These are phyloP conservation scores for Maudiozyma pseudohumilis DNA, from an alignment of 805 yeast species.

Conservation along the genomic window DNA sequence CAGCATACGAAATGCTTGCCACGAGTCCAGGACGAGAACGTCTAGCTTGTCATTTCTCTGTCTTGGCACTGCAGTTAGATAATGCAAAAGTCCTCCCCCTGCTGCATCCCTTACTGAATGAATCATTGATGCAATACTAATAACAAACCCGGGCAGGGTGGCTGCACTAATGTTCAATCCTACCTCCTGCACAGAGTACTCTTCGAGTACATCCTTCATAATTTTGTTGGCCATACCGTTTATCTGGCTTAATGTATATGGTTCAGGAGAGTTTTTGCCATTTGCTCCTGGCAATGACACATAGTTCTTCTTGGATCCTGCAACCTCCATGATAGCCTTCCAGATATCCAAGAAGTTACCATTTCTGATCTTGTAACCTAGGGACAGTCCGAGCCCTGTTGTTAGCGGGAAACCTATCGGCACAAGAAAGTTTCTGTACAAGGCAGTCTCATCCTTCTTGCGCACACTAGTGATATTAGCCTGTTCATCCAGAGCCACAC, in stretches of 20 bases:
- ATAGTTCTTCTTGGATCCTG: conserved; percentile 8
- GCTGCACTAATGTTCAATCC: conserved; percentile 25
- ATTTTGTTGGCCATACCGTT: conserved; percentile 20
- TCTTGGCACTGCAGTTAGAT: conserved; percentile 28
- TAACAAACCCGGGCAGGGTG: conserved; percentile 30
- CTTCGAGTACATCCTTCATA: conserved; percentile 5
- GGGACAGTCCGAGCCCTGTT: conserved; percentile 57
- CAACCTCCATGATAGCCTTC: conserved; percentile 38
- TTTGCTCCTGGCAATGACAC: conserved; percentile 13
- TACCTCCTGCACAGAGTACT: conserved; percentile 13
- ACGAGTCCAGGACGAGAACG: conserved; percentile 25
- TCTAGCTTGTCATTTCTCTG: conserved; percentile 28
- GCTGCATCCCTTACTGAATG: conserved; percentile 10
- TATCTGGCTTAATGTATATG: conserved; percentile 8
- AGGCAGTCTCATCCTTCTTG: conserved; percentile 59
- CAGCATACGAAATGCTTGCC: conserved; percentile 17
- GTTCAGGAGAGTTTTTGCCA: conserved; percentile 17
- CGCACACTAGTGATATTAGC: conserved; percentile 57
- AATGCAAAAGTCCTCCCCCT: conserved; percentile 28
- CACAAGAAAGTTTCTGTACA: conserved; percentile 63
- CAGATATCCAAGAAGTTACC: conserved; percentile 72
- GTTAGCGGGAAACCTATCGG: conserved; percentile 63
- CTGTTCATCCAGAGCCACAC: conserved; percentile 51
- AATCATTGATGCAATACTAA: conserved; percentile 37
- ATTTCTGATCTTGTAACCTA: conserved; percentile 56